phyloP scores from a whole-genome alignment of 140 eudicot species.

The Erigeron philadelphicus region DNA sequence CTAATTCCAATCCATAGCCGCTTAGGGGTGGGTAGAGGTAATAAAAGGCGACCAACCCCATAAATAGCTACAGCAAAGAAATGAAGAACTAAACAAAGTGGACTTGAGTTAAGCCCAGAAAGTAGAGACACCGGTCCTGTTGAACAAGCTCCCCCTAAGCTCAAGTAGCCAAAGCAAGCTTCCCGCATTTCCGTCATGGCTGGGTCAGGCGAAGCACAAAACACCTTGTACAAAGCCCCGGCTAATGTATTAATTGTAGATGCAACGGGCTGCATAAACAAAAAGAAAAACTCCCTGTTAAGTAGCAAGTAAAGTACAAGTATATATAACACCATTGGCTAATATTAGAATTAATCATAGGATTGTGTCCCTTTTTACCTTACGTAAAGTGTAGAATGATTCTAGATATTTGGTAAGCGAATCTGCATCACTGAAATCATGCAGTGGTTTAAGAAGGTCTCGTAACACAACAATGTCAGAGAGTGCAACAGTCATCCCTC shows the following conservation, averaged over 20 bases:
- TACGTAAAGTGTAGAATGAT: slow-evolving; percentile 52
- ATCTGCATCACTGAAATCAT: slow-evolving; percentile 37
- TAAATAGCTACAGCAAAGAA: slow-evolving; percentile 49
- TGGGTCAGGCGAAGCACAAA: slow-evolving; percentile 50
- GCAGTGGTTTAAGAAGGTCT: slow-evolving; percentile 40
- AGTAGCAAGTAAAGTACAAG: too few relatives aligned
- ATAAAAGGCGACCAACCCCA: slow-evolving; percentile 45
- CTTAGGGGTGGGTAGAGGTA: slow-evolving; percentile 49
- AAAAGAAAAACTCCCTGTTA: neutral
- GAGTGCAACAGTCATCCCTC: slow-evolving; percentile 63
- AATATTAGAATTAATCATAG: neutral
- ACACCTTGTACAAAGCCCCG: slow-evolving; percentile 55
- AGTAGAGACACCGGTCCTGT: slow-evolving; percentile 44
- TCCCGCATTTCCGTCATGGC: slow-evolving; percentile 58
- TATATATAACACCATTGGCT: neutral
- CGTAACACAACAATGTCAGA: slow-evolving; percentile 47
- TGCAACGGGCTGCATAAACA: slow-evolving; percentile 48
- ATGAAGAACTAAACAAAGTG: slow-evolving; percentile 43
- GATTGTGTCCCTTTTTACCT: slow-evolving; percentile 23
- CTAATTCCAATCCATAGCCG: slow-evolving; percentile 45
- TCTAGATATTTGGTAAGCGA: slow-evolving; percentile 38
- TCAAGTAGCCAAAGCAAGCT: slow-evolving; percentile 50
- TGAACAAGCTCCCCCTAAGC: slow-evolving; percentile 50
- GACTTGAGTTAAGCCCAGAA: slow-evolving; percentile 50
- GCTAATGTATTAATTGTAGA: slow-evolving; percentile 59